phyloP scores from a whole-genome alignment of 169 alveolate genomes.

The Neospora caninum region DNA sequence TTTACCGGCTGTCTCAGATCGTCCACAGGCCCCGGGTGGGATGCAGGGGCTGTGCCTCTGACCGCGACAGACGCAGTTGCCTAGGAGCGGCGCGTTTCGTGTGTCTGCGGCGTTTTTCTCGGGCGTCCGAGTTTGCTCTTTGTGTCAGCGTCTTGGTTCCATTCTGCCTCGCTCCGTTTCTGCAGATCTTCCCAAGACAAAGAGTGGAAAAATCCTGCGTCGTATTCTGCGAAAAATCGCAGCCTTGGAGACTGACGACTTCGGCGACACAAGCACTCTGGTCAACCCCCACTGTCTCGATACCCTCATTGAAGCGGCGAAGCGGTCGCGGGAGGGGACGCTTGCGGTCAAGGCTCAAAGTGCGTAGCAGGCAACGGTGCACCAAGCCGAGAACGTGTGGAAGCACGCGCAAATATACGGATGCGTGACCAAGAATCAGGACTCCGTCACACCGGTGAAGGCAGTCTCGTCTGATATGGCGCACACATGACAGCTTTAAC shows the following conservation, averaged over 20 bases:
- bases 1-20: too few relatives aligned
- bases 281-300: constrained; percentile 71
- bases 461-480: not conserved
- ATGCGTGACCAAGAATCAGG: too few relatives aligned
- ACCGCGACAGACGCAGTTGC: too few relatives aligned
- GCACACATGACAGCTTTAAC: too few relatives aligned
- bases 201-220: constrained; percentile 94
- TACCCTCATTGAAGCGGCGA: not conserved
- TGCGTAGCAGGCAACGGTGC: not conserved
- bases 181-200: constrained; percentile 91
- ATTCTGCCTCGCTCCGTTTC: not conserved
- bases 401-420: not conserved
- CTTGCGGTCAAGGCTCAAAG: not conserved
- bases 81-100: not conserved
- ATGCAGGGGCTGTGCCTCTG: too few relatives aligned
- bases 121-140: not conserved
- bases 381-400: not conserved
- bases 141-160: not conserved
- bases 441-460: not conserved
- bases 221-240: constrained; percentile 92
- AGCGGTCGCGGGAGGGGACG: not conserved
- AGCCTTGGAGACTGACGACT: constrained; percentile 73
- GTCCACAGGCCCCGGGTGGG: too few relatives aligned
- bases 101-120: not conserved
- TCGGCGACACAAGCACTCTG: constrained; percentile 75